Evolutionary conservation across 257 asterid species (phyloP).

Genomic region (Fraxinus cuspidata): DNA sequence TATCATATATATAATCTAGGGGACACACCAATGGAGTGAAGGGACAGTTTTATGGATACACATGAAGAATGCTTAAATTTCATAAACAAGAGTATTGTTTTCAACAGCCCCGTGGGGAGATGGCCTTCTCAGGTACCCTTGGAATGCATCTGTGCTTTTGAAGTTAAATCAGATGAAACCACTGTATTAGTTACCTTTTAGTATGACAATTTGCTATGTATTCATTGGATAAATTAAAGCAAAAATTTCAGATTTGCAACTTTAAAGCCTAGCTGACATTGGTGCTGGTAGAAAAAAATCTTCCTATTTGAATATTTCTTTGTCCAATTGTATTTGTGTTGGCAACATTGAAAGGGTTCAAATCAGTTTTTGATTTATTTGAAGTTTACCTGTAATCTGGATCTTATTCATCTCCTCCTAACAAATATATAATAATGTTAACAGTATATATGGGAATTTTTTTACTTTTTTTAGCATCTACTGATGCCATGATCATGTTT

Average conservation of each 20-base stretch:
- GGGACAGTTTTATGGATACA: background rate
- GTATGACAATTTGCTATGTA: background rate
- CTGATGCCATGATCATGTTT: constrained; percentile 13
- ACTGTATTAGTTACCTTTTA: background rate
- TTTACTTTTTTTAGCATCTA: background rate
- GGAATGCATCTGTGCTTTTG: background rate
- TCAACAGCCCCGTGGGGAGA: background rate
- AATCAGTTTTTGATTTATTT: background rate
- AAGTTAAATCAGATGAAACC: background rate
- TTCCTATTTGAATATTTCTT: background rate
- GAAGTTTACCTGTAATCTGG: background rate
- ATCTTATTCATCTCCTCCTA: background rate
- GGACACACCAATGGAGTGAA: background rate
- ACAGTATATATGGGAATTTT: background rate
- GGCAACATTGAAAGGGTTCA: background rate
- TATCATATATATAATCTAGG: background rate
- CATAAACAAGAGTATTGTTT: background rate
- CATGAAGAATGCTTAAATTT: background rate
- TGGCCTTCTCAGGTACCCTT: background rate
- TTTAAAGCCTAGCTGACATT: background rate
- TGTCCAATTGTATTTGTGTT: background rate
- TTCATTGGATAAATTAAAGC: background rate
- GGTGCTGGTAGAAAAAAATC: background rate
- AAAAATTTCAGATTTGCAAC: background rate
- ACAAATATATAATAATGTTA: background rate